Conservation (phyloP, 192 early-diverging fungal genomes). For the Rhizophagus sp. region DNA sequence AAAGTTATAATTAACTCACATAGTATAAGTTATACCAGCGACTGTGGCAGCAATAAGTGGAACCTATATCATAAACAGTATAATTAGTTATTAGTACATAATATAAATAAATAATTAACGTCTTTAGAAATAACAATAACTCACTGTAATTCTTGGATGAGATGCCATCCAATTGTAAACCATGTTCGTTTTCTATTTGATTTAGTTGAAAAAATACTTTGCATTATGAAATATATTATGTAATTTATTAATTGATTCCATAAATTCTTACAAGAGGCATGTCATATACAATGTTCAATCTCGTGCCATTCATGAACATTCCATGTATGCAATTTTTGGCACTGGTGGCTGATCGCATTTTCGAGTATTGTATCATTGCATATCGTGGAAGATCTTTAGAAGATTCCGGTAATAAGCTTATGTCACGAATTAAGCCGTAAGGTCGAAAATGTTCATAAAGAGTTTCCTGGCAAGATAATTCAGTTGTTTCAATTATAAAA, state of each 20-base stretch:
- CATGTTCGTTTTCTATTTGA: slow-evolving; percentile 51
- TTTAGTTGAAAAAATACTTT: slow-evolving; percentile 18
- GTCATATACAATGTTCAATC: slow-evolving; percentile 63
- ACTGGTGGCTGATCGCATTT: slow-evolving; percentile 81
- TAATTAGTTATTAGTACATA: not conserved
- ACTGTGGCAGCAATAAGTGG: slow-evolving; percentile 76
- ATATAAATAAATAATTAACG: slow-evolving; percentile 6
- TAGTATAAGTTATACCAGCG: slow-evolving; percentile 75
- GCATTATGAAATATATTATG: slow-evolving; percentile 11
- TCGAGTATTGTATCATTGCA: slow-evolving; percentile 79
- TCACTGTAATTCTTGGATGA: slow-evolving; percentile 67
- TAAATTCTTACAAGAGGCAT: slow-evolving; percentile 43
- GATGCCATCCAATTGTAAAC: slow-evolving; percentile 65
- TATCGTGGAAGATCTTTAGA: slow-evolving; percentile 77
- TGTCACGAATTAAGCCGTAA: slow-evolving; percentile 84
- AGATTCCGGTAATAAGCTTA: slow-evolving; percentile 56
- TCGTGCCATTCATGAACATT: slow-evolving; percentile 66
- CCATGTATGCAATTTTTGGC: slow-evolving; percentile 93
- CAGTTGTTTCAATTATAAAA: not conserved
- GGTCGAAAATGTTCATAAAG: slow-evolving; percentile 73
- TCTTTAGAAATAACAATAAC: slow-evolving; percentile 5
- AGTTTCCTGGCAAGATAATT: slow-evolving; percentile 43
- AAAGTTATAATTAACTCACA: slow-evolving; percentile 30
- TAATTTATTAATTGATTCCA: slow-evolving; percentile 5
- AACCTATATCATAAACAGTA: slow-evolving; percentile 49